A percentile compares a stretch with the other conserved stretches of the same genome.
Conservation (phyloP, 495 filamentous ascomycete species). For the Beverwykella pulmonaria region DNA sequence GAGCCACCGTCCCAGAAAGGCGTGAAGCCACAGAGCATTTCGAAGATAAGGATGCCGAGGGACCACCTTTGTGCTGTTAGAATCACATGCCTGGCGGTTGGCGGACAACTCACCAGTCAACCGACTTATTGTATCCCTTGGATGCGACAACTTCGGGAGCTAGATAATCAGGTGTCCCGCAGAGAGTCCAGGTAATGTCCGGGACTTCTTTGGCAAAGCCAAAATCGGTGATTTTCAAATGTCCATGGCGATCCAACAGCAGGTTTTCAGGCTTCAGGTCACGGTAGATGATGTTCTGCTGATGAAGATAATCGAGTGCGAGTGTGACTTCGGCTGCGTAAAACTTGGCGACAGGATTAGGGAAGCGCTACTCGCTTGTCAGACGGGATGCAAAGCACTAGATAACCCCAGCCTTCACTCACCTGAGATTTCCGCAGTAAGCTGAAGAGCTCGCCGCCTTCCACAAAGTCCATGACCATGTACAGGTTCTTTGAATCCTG, state of each 20-base stretch:
- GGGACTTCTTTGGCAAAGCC: slow-evolving; percentile 98
- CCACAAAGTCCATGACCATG: slow-evolving; percentile 99
- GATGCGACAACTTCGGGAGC: slow-evolving; percentile 95
- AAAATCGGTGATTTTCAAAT: slow-evolving; percentile 98
- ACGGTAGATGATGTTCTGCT: slow-evolving; percentile 92
- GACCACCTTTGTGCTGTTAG: slow-evolving; percentile 75
- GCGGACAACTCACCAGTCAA: slow-evolving; percentile 78
- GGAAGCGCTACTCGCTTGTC: slow-evolving; percentile 72
- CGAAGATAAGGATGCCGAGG: slow-evolving; percentile 95
- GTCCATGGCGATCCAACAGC: slow-evolving; percentile 91
- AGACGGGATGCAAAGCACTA: slow-evolving; percentile 5
- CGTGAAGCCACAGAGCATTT: slow-evolving; percentile 98
- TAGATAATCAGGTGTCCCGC: slow-evolving; percentile 97
- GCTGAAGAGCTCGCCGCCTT: slow-evolving; percentile 96
- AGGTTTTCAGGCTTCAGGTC: slow-evolving; percentile 97
- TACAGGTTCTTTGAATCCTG: slow-evolving; percentile 94
- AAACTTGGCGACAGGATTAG: slow-evolving; percentile 98
- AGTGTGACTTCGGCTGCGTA: slow-evolving; percentile 97
- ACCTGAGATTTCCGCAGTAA: slow-evolving; percentile 95
- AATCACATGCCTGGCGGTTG: neutral
- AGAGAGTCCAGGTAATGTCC: slow-evolving; percentile 98
- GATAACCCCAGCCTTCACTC: slow-evolving; percentile 42
- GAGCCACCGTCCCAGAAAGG: slow-evolving; percentile 98
- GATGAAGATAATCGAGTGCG: slow-evolving; percentile 94
- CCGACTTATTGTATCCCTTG: slow-evolving; percentile 98